Evolutionary conservation across 2,329 filamentous ascomycete species (phyloP).

Genomic region (Penicillium griseofulvum): DNA sequence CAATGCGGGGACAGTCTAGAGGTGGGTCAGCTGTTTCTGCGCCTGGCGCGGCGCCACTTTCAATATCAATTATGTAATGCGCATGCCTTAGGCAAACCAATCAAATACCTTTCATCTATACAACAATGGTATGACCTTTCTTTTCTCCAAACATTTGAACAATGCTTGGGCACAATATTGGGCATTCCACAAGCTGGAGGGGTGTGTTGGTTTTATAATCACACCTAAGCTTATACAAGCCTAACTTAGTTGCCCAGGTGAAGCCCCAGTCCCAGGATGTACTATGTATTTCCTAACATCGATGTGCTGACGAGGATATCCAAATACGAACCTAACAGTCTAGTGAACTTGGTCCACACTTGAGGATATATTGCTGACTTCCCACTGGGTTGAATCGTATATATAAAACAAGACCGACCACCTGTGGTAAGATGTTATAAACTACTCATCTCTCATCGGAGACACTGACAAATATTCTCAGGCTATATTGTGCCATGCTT

Average conservation of each 20-base stretch:
- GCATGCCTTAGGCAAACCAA: not conserved
- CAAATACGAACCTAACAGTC: not conserved
- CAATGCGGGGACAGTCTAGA: conserved; percentile 32
- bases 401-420: not conserved
- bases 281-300: not conserved
- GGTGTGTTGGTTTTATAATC: not conserved
- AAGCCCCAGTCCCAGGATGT: not conserved
- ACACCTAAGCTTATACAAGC: not conserved
- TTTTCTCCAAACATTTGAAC: not conserved
- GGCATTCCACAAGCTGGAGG: not conserved
- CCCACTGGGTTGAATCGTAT: not conserved
- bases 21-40: conserved; percentile 12
- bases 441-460: not conserved
- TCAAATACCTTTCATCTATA: not conserved
- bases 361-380: not conserved
- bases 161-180: not conserved
- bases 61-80: conserved; percentile 7
- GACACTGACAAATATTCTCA: not conserved
- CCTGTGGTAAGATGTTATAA: not conserved
- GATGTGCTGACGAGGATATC: not conserved
- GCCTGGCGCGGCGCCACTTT: conserved; percentile 10
- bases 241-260: no score
- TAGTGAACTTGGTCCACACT: not conserved
- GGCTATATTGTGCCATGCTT: not conserved
- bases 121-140: not conserved